Percentiles rank a stretch among this genome's conserved stretches.
These are phyloP conservation scores for Vinca minor DNA, from an alignment of 257 asterid species.

Conservation along the genomic window DNA sequence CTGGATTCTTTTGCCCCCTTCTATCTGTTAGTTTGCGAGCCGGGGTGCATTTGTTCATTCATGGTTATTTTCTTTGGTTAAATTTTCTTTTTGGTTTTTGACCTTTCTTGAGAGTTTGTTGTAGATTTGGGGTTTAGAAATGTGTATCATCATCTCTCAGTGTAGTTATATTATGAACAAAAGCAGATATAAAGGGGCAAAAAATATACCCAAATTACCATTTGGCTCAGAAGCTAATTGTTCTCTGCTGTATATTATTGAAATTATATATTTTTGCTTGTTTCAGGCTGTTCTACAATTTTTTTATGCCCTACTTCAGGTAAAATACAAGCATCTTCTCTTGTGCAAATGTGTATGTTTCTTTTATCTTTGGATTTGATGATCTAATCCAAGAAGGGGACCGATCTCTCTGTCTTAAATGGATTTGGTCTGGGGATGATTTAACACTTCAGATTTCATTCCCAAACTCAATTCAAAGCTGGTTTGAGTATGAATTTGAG, in stretches of 20 bases:
- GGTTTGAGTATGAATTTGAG: too few species aligned
- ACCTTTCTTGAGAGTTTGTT: constrained; percentile 28
- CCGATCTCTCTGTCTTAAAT: too few species aligned
- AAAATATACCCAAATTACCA: constrained; percentile 17
- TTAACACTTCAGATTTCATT: too few species aligned
- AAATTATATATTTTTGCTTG: constrained; percentile 20
- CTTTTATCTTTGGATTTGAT: background rate
- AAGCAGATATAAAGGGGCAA: constrained; percentile 31
- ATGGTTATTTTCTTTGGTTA: constrained; percentile 44
- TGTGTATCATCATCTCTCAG: constrained; percentile 44
- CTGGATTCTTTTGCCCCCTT: constrained; percentile 32
- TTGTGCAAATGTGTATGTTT: background rate
- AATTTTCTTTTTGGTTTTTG: constrained; percentile 25
- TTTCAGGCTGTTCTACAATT: constrained; percentile 23
- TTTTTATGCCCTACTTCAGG: background rate
- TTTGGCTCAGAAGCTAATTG: constrained; percentile 23
- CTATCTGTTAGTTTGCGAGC: constrained; percentile 33
- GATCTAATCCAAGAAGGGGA: too few species aligned
- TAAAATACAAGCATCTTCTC: background rate
- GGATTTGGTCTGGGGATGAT: too few species aligned
- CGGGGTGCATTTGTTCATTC: constrained; percentile 51
- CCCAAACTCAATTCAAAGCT: too few species aligned
- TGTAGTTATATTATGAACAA: constrained; percentile 35
- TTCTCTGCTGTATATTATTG: constrained; percentile 39
- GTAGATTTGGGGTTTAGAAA: constrained; percentile 47